Conservation (phyloP, 257 asterid genomes). For the Coffea eugenioides region DNA sequence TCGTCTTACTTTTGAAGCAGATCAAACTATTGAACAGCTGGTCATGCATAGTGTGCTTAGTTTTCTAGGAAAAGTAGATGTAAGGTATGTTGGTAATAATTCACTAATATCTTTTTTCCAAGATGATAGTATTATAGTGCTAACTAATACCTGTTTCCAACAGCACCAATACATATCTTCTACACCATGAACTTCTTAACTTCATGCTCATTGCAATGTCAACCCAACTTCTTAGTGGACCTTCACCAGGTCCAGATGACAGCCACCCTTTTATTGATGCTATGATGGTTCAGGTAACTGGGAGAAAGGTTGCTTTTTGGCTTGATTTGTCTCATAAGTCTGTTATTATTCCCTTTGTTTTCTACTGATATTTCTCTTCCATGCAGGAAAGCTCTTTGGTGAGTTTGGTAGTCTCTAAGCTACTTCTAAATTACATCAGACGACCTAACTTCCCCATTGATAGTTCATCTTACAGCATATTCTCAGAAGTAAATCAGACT, state of each 20-base stretch:
- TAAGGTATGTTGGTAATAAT: constrained; percentile 56
- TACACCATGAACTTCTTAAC: constrained; percentile 84
- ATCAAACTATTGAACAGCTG: constrained; percentile 57
- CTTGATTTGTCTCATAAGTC: background rate
- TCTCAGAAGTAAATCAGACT: constrained; percentile 67
- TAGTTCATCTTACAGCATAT: constrained; percentile 50
- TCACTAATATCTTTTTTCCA: constrained; percentile 7
- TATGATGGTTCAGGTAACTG: constrained; percentile 72
- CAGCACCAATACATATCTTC: constrained; percentile 69
- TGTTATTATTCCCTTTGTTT: background rate
- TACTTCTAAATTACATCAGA: constrained; percentile 71
- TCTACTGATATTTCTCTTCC: background rate
- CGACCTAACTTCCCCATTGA: constrained; percentile 51
- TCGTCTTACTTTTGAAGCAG: constrained; percentile 39
- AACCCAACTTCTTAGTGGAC: constrained; percentile 93
- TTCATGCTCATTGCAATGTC: constrained; percentile 76
- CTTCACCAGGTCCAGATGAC: constrained; percentile 86
- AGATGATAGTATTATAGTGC: constrained; percentile 11
- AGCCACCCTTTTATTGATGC: constrained; percentile 88
- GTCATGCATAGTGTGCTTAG: constrained; percentile 64
- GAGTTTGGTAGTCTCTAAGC: constrained; percentile 55
- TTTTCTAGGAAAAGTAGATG: constrained; percentile 78
- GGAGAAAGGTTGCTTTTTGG: background rate
- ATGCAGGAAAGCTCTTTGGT: constrained; percentile 77
- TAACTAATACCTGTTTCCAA: constrained; percentile 30